phyloP scores from a whole-genome alignment of 306 rosid genomes.

The Lathyrus tuberosus region DNA sequence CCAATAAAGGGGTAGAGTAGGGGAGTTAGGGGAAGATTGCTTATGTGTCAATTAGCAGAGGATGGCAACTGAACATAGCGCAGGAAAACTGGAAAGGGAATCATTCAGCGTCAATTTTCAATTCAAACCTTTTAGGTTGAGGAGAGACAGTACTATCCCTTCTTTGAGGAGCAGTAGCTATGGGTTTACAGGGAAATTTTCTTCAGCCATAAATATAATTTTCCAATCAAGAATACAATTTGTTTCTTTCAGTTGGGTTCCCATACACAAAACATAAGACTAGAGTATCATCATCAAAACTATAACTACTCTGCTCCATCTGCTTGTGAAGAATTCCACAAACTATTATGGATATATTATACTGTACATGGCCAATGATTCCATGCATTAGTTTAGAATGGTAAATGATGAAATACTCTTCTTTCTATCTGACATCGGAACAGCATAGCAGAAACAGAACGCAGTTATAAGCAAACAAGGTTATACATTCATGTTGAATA shows the following conservation, averaged over 20 bases:
- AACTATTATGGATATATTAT: slow-evolving; percentile 3
- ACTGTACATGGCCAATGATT: not conserved
- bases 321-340: slow-evolving; percentile 2
- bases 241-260: not conserved
- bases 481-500: slow-evolving; percentile 1
- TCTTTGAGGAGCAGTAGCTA: not conserved
- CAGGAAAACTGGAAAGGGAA: not conserved
- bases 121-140: not conserved
- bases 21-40: not conserved
- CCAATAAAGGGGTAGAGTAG: not conserved
- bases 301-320: slow-evolving; percentile 11
- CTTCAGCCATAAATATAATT: not conserved
- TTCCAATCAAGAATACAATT: not conserved
- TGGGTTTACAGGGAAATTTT: not conserved
- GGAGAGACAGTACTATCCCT: not conserved
- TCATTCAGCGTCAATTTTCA: not conserved
- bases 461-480: slow-evolving; percentile 16
- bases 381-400: not conserved
- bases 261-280: slow-evolving; percentile 19
- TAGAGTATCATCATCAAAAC: slow-evolving; percentile 19
- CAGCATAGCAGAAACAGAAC: slow-evolving; percentile 20
- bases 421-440: not conserved
- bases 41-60: not conserved
- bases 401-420: slow-evolving; percentile 4
- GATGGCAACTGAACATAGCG: not conserved